Percentiles rank a stretch among this genome's conserved stretches.
These are phyloP conservation scores for Paraurostyla sp. DNA, from an alignment of 73 alveolate species.

Conservation along the genomic window DNA sequence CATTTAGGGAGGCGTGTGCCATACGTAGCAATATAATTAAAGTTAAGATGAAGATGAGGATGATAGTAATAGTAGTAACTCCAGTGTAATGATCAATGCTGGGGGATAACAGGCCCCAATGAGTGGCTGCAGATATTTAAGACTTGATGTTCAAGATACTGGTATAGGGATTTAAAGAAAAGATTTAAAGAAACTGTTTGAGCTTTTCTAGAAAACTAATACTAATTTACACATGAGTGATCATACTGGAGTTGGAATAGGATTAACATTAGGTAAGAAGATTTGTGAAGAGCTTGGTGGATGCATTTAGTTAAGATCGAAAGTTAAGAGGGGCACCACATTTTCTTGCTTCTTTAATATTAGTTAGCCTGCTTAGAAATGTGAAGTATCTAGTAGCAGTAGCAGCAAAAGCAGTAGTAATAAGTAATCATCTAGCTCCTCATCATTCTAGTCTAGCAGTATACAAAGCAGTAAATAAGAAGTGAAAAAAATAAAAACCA, in stretches of 20 bases:
- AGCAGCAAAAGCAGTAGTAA: neutral
- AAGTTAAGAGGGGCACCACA: constrained; percentile 4
- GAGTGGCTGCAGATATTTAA: constrained; percentile 4
- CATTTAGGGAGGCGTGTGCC: no score
- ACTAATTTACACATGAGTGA: constrained; percentile 31
- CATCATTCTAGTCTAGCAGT: no score
- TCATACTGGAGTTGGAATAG: constrained; percentile 59
- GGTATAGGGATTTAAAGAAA: constrained; percentile 48
- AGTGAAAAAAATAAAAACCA: neutral
- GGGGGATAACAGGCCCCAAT: no score
- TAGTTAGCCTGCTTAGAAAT: constrained; percentile 12
- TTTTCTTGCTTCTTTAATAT: constrained; percentile 34
- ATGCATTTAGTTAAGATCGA: constrained; percentile 10
- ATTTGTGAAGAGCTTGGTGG: constrained; percentile 39
- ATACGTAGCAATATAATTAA: no score
- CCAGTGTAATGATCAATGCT: neutral
- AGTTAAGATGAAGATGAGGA: neutral
- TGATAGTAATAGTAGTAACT: neutral
- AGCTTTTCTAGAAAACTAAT: constrained; percentile 5
- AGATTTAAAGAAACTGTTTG: constrained; percentile 26
- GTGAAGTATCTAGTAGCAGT: neutral
- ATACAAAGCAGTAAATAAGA: no score
- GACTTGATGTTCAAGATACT: constrained; percentile 15
- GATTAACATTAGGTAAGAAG: constrained; percentile 25
- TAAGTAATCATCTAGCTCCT: no score